These are phyloP conservation scores for Leucoagaricus sp. DNA, from an alignment of 1,284 basidiomycete genomes.

Conservation along the genomic window DNA sequence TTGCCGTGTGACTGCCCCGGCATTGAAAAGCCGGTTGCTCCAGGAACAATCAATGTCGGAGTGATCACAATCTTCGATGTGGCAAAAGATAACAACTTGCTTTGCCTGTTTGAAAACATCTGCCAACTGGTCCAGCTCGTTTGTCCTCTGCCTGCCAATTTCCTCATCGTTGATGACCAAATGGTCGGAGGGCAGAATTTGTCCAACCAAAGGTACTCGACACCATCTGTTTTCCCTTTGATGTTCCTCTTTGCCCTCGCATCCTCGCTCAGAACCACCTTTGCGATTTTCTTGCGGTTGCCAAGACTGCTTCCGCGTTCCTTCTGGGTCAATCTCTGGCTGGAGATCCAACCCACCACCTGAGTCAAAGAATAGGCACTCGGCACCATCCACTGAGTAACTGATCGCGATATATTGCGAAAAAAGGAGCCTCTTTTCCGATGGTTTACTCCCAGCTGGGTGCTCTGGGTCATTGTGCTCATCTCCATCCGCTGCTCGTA, in stretches of 20 bases:
- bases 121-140: conserved; percentile 23
- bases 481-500: neutral
- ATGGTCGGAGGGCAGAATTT: conserved; percentile 23
- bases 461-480: too few relatives aligned
- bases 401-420: conserved; percentile 9
- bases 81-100: conserved; percentile 25
- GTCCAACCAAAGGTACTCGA: conserved; percentile 26
- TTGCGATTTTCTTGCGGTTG: conserved; percentile 1
- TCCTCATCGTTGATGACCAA: neutral
- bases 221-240: neutral
- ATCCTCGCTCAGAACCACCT: neutral
- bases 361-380: neutral
- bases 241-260: neutral
- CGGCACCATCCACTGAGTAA: conserved; percentile 10
- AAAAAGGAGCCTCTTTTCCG: neutral
- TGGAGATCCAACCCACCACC: neutral
- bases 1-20: conserved; percentile 26
- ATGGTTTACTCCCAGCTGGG: neutral
- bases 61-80: conserved; percentile 23
- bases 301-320: neutral
- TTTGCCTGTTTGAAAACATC: conserved; percentile 25
- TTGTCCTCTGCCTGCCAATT: neutral
- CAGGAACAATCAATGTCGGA: conserved; percentile 21
- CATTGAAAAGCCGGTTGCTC: conserved; percentile 25
- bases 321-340: neutral